Evolutionary conservation across 371 early-diverging fungal genomes (phyloP), one percentile per base, ranked within the genome.

Genomic region (Haplosporangium sp.): DNA sequence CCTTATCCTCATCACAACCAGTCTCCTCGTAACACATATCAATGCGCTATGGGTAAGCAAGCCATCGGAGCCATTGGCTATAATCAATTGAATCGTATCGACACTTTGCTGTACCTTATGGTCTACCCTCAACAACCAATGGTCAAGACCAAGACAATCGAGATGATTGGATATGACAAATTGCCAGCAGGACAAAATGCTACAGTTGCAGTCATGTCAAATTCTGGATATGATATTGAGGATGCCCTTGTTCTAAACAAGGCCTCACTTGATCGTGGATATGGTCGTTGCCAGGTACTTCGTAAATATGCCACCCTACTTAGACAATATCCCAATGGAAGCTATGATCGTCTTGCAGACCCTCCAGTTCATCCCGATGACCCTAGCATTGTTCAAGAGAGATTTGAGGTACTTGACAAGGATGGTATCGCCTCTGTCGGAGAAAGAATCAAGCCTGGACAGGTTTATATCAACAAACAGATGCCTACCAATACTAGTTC

Each of bases 1-100:
- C 99, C 99, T 53, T 99, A 96, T 87, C 99, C 99, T 40, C 97
- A 99, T 88, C 99, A 99, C 88, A 99, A 99, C 87, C 99, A 99
- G 86, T 96, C 96, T 63, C 99, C 99, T 40, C 95, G 99, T 45
- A 61, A 61, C 20, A 61, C 61, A 61, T 61, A 61, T 19, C 61
- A 61, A 17, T 61, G 61, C 45, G 61, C 61, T 61, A 61, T 61
- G 61, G 61, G 99, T 83, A 99, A 99, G 88, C 99, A 99, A 87
- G 99, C 99, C 59, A 99, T 99, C 67, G 99, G 99, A 40, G 94
- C 96, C 20, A 98, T 98, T 72, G 96, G 95, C 10, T 96, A 96
- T 75, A 99, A 99, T 84, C 96, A 98, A 83, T 85, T 97, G 70
- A 92, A 94, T 69, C 93, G 99, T 76, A 97, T 98, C 73, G 99